These are phyloP conservation scores for Sungouiozyma intestinalis DNA, from an alignment of 805 yeast genomes.

Conservation along the genomic window DNA sequence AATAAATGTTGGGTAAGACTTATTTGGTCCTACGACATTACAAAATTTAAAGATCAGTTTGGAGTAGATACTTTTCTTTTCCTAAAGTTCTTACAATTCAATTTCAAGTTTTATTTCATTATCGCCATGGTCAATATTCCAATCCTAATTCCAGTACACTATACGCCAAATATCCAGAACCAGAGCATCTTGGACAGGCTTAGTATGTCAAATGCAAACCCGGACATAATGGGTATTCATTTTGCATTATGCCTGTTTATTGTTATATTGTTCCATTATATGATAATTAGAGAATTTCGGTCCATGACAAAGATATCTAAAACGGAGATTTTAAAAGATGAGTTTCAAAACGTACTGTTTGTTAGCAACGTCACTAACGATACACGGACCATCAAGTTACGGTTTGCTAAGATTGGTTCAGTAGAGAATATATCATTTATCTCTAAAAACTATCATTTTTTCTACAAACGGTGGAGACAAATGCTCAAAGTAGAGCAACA, in stretches of 20 bases:
- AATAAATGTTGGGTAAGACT: conserved; percentile 1
- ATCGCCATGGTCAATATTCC: conserved; percentile 48
- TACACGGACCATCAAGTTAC: conserved; percentile 15
- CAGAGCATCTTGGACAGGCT: conserved; percentile 41
- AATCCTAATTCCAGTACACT: conserved; percentile 55
- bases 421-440: conserved; percentile 53
- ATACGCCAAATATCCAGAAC: conserved; percentile 16
- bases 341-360: conserved; percentile 29
- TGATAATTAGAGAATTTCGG: conserved; percentile 47
- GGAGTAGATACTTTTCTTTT: conserved; percentile 75
- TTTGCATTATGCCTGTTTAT: conserved; percentile 47
- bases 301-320: conserved; percentile 37
- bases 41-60: conserved; percentile 29
- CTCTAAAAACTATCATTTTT: conserved; percentile 31
- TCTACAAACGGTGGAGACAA: conserved; percentile 26
- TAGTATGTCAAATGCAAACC: conserved; percentile 60
- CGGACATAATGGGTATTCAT: conserved; percentile 48
- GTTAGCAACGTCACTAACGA: conserved; percentile 38
- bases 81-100: conserved; percentile 45
- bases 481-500: conserved; percentile 23
- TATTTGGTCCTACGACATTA: conserved; percentile 31
- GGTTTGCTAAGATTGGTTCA: conserved; percentile 33
- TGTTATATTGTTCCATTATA: conserved; percentile 44
- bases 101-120: conserved; percentile 41
- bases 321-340: conserved; percentile 30